Percentiles rank a stretch among this genome's conserved stretches.
These are phyloP conservation scores for Glaciozyma antarctica DNA, from an alignment of 768 basidiomycete species.

Conservation along the genomic window DNA sequence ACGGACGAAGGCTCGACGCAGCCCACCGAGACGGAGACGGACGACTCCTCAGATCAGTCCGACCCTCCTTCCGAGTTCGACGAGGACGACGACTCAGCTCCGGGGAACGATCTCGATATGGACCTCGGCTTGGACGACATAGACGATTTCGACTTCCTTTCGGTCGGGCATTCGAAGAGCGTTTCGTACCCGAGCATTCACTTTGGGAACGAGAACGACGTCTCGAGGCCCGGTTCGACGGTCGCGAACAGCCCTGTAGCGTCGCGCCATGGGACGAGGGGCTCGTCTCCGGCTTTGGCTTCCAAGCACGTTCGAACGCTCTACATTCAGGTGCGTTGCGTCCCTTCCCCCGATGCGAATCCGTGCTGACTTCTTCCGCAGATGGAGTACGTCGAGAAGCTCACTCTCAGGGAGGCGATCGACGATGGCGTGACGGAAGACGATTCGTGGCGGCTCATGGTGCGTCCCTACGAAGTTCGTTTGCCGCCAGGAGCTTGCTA, in stretches of 20 bases:
- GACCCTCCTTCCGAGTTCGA: background rate
- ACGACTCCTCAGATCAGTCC: conserved; percentile 6
- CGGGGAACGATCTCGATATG: conserved; percentile 30
- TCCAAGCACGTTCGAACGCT: conserved; percentile 31
- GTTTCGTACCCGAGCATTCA: conserved; percentile 34
- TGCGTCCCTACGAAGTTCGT: background rate
- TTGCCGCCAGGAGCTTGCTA: background rate
- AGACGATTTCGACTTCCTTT: conserved; percentile 34
- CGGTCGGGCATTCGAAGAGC: conserved; percentile 28
- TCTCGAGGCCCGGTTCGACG: conserved; percentile 12
- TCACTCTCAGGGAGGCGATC: conserved; percentile 31
- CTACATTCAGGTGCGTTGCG: conserved; percentile 31
- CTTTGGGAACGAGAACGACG: conserved; percentile 33
- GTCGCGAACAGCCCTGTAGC: conserved; percentile 4
- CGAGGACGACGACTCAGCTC: background rate
- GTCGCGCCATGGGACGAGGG: background rate
- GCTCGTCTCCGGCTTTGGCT: background rate
- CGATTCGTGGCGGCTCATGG: conserved; percentile 29
- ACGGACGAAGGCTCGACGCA: conserved; percentile 7
- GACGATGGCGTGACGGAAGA: conserved; percentile 34
- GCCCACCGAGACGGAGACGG: background rate
- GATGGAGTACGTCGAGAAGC: conserved; percentile 32
- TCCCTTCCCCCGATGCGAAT: background rate
- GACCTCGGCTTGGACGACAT: conserved; percentile 30
- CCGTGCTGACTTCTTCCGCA: background rate